Percentiles rank a stretch among this genome's conserved stretches.
Evolutionary conservation across 352 stramenopile species (phyloP).

Genomic region (Pythium diclinum): DNA sequence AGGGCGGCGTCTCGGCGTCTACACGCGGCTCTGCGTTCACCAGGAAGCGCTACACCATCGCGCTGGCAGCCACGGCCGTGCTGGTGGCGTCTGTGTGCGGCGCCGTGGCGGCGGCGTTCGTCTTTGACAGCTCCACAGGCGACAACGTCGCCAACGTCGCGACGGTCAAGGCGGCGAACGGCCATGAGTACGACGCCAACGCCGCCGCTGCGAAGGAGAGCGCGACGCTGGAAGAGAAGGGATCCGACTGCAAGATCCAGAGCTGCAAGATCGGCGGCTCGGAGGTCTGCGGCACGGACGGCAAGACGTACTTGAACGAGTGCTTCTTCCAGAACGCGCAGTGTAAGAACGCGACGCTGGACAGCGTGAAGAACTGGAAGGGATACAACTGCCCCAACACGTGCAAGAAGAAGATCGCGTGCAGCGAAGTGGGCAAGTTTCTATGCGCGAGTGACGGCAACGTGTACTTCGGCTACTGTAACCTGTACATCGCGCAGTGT

Average conservation of each 20-base stretch:
- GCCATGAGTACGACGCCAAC: background rate
- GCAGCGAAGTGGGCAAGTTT: slow-evolving; percentile 33
- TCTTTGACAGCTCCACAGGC: slow-evolving; percentile 5
- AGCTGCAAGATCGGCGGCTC: slow-evolving; percentile 22
- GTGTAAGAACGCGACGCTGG: slow-evolving; percentile 25
- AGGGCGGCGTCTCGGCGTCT: background rate
- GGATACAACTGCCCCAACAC: slow-evolving; percentile 32
- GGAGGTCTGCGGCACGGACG: slow-evolving; percentile 29
- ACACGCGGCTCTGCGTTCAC: background rate
- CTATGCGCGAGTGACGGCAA: slow-evolving; percentile 32
- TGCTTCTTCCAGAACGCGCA: slow-evolving; percentile 32
- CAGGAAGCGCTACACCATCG: slow-evolving; percentile 6
- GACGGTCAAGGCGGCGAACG: slow-evolving; percentile 7
- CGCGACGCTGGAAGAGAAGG: background rate
- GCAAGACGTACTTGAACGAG: slow-evolving; percentile 34
- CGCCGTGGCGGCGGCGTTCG: slow-evolving; percentile 11
- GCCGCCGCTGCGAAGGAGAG: slow-evolving; percentile 1
- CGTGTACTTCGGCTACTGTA: slow-evolving; percentile 40
- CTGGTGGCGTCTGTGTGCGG: slow-evolving; percentile 21
- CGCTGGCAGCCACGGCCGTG: slow-evolving; percentile 5
- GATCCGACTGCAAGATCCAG: slow-evolving; percentile 5
- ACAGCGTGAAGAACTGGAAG: slow-evolving; percentile 27
- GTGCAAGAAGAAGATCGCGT: slow-evolving; percentile 30
- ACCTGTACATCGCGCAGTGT: slow-evolving; percentile 31
- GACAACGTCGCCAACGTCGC: background rate